Conservation (phyloP, 352 stramenopile species). For the Elongisporangium prolatum region DNA sequence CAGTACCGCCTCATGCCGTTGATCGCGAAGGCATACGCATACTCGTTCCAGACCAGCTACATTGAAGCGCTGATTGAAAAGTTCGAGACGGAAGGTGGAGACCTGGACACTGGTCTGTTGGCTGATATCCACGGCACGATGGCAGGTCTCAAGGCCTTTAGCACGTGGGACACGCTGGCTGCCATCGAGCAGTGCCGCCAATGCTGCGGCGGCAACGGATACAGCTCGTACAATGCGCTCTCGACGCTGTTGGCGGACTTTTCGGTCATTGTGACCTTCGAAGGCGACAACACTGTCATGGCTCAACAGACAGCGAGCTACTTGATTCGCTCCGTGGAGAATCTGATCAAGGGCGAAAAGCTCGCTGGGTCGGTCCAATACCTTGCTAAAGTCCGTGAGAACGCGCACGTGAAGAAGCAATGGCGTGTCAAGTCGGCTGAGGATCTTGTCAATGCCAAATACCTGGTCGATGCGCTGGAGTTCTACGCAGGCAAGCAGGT, state of each 20-base stretch:
- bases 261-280: conserved; percentile 95
- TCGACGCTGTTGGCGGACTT: conserved; percentile 91
- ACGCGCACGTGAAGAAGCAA: conserved; percentile 13
- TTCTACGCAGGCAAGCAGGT: conserved; percentile 52
- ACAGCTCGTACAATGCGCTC: conserved; percentile 88
- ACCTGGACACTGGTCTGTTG: conserved; percentile 66
- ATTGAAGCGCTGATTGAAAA: conserved; percentile 74
- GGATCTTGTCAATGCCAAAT: conserved; percentile 25
- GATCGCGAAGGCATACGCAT: conserved; percentile 88
- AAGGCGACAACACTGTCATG: conserved; percentile 97
- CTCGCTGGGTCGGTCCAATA: conserved; percentile 63
- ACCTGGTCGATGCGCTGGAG: conserved; percentile 38
- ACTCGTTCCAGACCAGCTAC: conserved; percentile 89
- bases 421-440: conserved; percentile 25
- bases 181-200: conserved; percentile 95
- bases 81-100: conserved; percentile 77
- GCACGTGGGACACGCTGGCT: conserved; percentile 81
- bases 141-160: conserved; percentile 93
- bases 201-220: conserved; percentile 94
- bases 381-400: conserved; percentile 29
- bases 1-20: conserved; percentile 92
- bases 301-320: conserved; percentile 90
- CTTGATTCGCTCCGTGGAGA: conserved; percentile 57
- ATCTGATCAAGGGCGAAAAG: conserved; percentile 34
- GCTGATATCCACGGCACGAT: conserved; percentile 93